Base-by-base conservation (phyloP, 2,329 filamentous ascomycete genomes). In the Penicillium expansum region DNA sequence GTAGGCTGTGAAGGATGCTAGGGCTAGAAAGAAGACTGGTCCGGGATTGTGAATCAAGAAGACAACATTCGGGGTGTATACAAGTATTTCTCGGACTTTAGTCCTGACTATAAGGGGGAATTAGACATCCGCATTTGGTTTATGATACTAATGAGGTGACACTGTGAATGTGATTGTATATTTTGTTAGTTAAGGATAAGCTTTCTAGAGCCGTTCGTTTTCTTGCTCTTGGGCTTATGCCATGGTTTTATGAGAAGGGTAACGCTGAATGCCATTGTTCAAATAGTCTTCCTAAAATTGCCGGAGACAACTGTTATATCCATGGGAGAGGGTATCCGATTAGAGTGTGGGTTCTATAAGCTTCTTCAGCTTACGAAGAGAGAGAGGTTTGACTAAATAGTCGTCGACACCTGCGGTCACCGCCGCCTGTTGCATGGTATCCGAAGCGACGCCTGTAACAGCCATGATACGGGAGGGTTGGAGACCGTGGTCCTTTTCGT, bases 331-430 rank as follows among this genome's bases (percentile, higher is more conserved):
- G 18, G 30, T 29, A 27, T 27, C 11, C 1, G 9, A n/a, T 49
- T 54, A 49, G 1, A 32, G 22, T 29, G 32, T 22, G 0, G 32
- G 20, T 22, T 43, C 38, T 59, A 71, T 69, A 42, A 70, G 63
- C 58, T 59, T 66, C 63, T 70, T 71, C 52, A 73, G 56, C 44
- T 68, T 67, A 51, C 60, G 61, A 47, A 71, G 66, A 20, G 70
- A 71, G 30, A 73, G 59, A 10, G 68, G 69, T 38, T 71, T 72
- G 53, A 70, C 63, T 32, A 73, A 48, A 48, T 72, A 73, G 27
- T 70, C 67, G 32, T 73, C 62, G 24, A 70, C 61, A 7, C 71
- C 70, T 5, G 68, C 69, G 7, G 61, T 62, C 33, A 66, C 57
- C 7, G 69, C 71, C 39, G 69, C 67, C 38, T 72, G 61, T 43